Percentiles rank a stretch among this genome's conserved stretches.
phyloP scores from a whole-genome alignment of 805 yeast species.

The Kodamaea sagamina region DNA sequence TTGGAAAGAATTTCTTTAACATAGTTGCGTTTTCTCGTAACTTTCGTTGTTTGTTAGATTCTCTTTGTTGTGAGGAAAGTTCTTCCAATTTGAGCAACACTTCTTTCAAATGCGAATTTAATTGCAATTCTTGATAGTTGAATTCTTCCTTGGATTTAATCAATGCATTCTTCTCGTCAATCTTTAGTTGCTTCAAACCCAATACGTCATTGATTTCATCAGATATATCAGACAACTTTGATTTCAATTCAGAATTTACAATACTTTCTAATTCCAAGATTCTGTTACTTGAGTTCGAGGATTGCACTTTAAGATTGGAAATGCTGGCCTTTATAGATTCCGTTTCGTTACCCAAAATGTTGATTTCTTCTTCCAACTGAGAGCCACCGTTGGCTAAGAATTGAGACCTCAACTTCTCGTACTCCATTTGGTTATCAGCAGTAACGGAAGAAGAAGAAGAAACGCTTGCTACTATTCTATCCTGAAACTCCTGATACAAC shows the following conservation, averaged over 20 bases:
- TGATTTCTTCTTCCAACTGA: constrained; percentile 52
- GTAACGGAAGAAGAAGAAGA: constrained; percentile 36
- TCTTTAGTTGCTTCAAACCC: constrained; percentile 27
- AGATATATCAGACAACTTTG: constrained; percentile 31
- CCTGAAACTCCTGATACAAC: constrained; percentile 34
- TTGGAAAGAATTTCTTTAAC: constrained; percentile 70
- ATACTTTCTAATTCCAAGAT: constrained; percentile 40
- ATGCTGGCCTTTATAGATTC: constrained; percentile 40
- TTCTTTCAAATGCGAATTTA: constrained; percentile 65
- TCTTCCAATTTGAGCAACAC: constrained; percentile 66
- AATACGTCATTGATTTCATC: constrained; percentile 35
- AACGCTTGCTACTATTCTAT: constrained; percentile 21
- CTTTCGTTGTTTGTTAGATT: constrained; percentile 65
- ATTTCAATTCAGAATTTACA: constrained; percentile 37
- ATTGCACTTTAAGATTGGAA: constrained; percentile 29
- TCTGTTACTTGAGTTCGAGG: constrained; percentile 39
- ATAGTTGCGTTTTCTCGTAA: constrained; percentile 72
- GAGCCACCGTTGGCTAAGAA: constrained; percentile 61
- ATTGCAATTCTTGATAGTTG: constrained; percentile 52
- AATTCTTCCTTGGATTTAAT: constrained; percentile 38
- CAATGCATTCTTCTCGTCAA: constrained; percentile 28
- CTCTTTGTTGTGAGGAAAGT: constrained; percentile 73
- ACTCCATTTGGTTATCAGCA: constrained; percentile 55
- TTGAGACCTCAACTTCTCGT: constrained; percentile 56
- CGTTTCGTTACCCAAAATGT: constrained; percentile 43